A percentile compares a stretch with the other conserved stretches of the same genome.
phyloP scores from a whole-genome alignment of 1,284 basidiomycete genomes.

The Cryptococcus hybrid region DNA sequence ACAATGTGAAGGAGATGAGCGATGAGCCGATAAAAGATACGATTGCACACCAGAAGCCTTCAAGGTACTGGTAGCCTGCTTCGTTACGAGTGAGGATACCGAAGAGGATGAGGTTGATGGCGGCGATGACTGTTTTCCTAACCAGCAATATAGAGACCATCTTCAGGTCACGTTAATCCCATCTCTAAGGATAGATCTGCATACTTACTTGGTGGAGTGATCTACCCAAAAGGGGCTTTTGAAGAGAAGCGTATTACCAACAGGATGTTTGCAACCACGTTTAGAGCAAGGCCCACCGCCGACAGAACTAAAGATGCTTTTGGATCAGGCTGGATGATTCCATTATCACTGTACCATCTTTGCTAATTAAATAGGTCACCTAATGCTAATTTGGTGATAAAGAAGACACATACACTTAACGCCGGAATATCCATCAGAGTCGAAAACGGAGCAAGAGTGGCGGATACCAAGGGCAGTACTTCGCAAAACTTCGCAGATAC shows the following conservation, averaged over 20 bases:
- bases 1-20: conserved; percentile 45
- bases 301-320: conserved; percentile 46
- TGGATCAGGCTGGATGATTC: conserved; percentile 35
- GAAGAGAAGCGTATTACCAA: conserved; percentile 51
- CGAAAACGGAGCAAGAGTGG: conserved; percentile 50
- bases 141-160: conserved; percentile 49
- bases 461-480: conserved; percentile 45
- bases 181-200: neutral
- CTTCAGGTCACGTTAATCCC: conserved; percentile 3
- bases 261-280: conserved; percentile 51
- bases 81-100: conserved; percentile 41
- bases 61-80: conserved; percentile 38
- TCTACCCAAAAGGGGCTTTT: conserved; percentile 31
- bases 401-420: conserved; percentile 34
- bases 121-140: conserved; percentile 38
- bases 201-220: conserved; percentile 30
- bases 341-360: conserved; percentile 45
- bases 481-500: conserved; percentile 19
- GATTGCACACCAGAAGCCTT: conserved; percentile 53
- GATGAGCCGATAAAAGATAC: conserved; percentile 46
- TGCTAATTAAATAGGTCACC: conserved; percentile 26
- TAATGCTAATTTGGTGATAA: neutral
- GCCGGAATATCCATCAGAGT: conserved; percentile 54
- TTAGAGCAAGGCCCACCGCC: conserved; percentile 49
- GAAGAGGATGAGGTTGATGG: conserved; percentile 46